A percentile compares a stretch with the other conserved stretches of the same genome.
Conservation (phyloP, 2,329 filamentous ascomycete genomes). For the Fusarium brachygibbosum region DNA sequence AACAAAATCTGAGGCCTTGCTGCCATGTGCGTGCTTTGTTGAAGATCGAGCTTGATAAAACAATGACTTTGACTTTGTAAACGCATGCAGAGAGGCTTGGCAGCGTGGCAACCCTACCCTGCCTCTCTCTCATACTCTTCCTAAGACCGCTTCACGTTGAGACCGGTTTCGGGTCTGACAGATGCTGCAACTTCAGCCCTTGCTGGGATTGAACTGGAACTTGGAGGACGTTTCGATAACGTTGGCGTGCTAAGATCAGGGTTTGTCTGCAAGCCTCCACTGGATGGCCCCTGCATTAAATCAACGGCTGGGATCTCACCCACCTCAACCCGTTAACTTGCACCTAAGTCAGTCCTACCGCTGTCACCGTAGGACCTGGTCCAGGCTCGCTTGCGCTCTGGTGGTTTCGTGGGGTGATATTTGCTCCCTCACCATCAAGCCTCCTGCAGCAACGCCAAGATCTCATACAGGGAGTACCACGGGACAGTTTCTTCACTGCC, state of each 20-base stretch:
- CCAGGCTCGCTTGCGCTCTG: slow-evolving; percentile 44
- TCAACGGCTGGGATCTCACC: slow-evolving; percentile 43
- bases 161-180: slow-evolving; percentile 25
- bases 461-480: slow-evolving; percentile 9
- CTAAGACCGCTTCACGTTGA: slow-evolving; percentile 22
- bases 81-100: slow-evolving; percentile 17
- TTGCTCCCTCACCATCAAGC: slow-evolving; percentile 43
- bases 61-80: slow-evolving; percentile 13
- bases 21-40: slow-evolving; percentile 15
- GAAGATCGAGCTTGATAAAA: slow-evolving; percentile 29
- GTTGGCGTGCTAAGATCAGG: slow-evolving; percentile 42
- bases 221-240: slow-evolving; percentile 14
- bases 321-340: slow-evolving; percentile 39
- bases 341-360: slow-evolving; percentile 19
- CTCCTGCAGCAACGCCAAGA: slow-evolving; percentile 37
- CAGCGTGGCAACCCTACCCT: slow-evolving; percentile 28
- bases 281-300: slow-evolving; percentile 44
- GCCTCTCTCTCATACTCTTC: slow-evolving; percentile 2
- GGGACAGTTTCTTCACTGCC: slow-evolving; percentile 18
- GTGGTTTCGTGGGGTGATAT: slow-evolving; percentile 49
- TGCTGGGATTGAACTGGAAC: background rate
- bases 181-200: slow-evolving; percentile 18
- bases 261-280: slow-evolving; percentile 32
- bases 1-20: slow-evolving; percentile 24
- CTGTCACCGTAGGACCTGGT: slow-evolving; percentile 43